Evolutionary conservation across 306 rosid species (phyloP).

Genomic region (Castanospermum australe): DNA sequence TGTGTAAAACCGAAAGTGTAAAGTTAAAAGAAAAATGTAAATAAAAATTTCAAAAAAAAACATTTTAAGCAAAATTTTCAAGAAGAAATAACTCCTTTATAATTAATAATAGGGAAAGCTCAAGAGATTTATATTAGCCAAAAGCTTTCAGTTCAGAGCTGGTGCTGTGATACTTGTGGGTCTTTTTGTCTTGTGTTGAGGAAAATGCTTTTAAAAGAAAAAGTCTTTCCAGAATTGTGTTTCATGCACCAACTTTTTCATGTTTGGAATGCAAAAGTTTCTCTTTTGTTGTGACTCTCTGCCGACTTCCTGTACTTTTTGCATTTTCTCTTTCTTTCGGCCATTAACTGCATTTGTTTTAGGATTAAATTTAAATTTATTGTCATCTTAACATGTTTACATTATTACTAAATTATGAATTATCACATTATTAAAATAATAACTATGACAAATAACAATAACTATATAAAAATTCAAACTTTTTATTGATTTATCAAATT

Average conservation of each 20-base stretch:
- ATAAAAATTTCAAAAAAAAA: neutral
- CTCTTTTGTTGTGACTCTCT: neutral
- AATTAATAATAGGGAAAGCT: neutral
- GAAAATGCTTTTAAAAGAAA: neutral
- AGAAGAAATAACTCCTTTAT: neutral
- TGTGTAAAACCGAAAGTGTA: neutral
- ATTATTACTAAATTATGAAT: no score
- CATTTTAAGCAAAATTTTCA: neutral
- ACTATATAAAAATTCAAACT: no score
- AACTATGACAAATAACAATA: no score
- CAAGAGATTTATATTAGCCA: neutral
- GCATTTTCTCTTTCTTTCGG: neutral
- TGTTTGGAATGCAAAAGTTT: neutral
- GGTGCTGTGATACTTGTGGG: neutral
- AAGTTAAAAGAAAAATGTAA: neutral
- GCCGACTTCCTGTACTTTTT: no score
- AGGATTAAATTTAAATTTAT: no score
- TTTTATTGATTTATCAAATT: no score
- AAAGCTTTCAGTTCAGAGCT: neutral
- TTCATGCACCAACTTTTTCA: neutral
- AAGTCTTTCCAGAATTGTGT: neutral
- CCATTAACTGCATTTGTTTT: neutral
- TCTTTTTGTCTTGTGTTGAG: neutral
- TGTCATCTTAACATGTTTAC: no score
- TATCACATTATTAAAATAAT: no score